Conservation (phyloP, 2,329 filamentous ascomycete genomes). For the Elsinoe necatrix region DNA sequence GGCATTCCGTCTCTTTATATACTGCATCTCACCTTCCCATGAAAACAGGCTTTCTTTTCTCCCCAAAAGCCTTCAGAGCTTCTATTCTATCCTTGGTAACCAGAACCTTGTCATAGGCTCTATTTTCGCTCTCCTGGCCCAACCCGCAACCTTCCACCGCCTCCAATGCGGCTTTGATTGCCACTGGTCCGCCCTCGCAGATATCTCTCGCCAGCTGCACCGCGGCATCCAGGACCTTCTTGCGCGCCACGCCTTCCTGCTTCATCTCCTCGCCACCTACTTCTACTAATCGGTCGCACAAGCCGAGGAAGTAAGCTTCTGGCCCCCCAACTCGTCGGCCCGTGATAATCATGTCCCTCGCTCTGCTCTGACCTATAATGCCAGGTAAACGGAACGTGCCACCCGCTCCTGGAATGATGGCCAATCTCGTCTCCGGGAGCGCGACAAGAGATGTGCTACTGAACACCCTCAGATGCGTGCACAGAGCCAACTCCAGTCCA, state of each 20-base stretch:
- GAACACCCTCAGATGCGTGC: slow-evolving; percentile 82
- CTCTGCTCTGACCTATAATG: slow-evolving; percentile 69
- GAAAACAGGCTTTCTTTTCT: slow-evolving; percentile 65
- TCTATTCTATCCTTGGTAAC: slow-evolving; percentile 79
- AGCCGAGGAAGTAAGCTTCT: slow-evolving; percentile 84
- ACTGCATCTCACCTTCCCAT: slow-evolving; percentile 40
- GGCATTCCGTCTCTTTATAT: not conserved
- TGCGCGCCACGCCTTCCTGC: slow-evolving; percentile 49
- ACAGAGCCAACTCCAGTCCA: slow-evolving; percentile 84
- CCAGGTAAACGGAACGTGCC: slow-evolving; percentile 81
- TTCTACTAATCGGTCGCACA: slow-evolving; percentile 85
- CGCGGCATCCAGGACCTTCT: slow-evolving; percentile 64
- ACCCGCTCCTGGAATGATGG: slow-evolving; percentile 89
- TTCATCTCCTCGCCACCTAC: slow-evolving; percentile 52
- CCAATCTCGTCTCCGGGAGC: slow-evolving; percentile 84
- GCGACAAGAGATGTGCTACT: slow-evolving; percentile 68
- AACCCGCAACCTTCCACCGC: slow-evolving; percentile 61
- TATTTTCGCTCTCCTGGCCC: slow-evolving; percentile 71
- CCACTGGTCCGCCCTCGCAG: slow-evolving; percentile 80
- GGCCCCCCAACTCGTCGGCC: slow-evolving; percentile 73
- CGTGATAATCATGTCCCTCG: slow-evolving; percentile 84
- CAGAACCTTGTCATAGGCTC: slow-evolving; percentile 76
- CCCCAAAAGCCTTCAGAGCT: slow-evolving; percentile 74
- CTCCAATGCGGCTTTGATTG: slow-evolving; percentile 67
- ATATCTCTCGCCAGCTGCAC: slow-evolving; percentile 75